These are phyloP conservation scores for Chamaenerion angustifolium DNA, from an alignment of 345 rosid genomes.

Conservation along the genomic window DNA sequence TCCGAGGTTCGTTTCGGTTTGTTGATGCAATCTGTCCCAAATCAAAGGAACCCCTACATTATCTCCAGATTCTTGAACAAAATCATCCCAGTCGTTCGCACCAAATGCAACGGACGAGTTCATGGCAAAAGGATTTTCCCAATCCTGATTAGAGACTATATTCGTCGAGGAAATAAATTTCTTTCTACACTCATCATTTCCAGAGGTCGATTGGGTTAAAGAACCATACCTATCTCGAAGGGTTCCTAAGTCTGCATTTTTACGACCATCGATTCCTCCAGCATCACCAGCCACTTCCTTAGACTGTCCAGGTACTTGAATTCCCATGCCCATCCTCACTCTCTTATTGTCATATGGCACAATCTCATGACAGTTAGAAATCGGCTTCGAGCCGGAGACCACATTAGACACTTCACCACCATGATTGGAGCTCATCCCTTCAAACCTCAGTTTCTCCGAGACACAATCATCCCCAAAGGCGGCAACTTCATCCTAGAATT, in stretches of 20 bases:
- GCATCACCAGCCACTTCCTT: no score
- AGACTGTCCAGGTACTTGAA: no score
- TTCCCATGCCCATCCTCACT: slow-evolving; percentile 16
- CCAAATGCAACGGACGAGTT: slow-evolving; percentile 82
- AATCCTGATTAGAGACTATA: slow-evolving; percentile 9
- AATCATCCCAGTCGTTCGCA: slow-evolving; percentile 79
- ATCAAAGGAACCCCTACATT: slow-evolving; percentile 19
- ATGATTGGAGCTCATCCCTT: slow-evolving; percentile 15
- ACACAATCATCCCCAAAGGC: slow-evolving; percentile 28
- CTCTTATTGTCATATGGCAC: not conserved
- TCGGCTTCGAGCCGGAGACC: slow-evolving; percentile 1
- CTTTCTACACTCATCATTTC: slow-evolving; percentile 27
- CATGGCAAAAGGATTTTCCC: slow-evolving; percentile 48
- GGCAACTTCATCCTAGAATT: slow-evolving; percentile 29
- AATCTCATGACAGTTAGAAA: not conserved
- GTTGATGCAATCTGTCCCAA: slow-evolving; percentile 19
- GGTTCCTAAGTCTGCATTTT: no score
- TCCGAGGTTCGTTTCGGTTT: slow-evolving; percentile 14
- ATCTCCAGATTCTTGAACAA: slow-evolving; percentile 48
- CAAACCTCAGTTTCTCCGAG: slow-evolving; percentile 57
- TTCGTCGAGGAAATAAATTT: slow-evolving; percentile 16
- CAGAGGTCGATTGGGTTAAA: no score
- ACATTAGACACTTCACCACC: slow-evolving; percentile 4
- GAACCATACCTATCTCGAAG: slow-evolving; percentile 31
- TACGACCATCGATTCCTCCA: no score